Conservation (phyloP, 2,329 filamentous ascomycete species). For the Hymenoscyphus occultus region DNA sequence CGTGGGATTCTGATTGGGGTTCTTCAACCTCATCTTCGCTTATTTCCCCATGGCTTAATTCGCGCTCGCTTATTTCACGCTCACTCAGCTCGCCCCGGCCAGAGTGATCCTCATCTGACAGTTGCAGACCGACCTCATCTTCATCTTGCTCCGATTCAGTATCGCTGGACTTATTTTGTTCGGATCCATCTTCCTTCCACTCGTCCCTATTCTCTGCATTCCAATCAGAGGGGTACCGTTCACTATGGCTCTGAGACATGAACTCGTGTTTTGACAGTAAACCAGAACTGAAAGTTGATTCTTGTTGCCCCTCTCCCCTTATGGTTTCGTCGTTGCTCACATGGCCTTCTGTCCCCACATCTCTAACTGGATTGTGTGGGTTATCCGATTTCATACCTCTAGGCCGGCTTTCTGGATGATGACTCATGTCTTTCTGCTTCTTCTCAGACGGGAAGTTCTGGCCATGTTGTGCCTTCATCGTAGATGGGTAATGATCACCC, state of each 20-base stretch:
- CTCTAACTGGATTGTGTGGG: neutral
- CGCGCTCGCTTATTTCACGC: neutral
- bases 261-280: neutral
- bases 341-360: neutral
- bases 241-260: neutral
- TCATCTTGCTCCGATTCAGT: too few relatives aligned
- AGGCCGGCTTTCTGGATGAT: neutral
- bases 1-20: neutral
- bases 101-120: neutral
- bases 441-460: neutral
- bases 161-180: neutral
- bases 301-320: neutral
- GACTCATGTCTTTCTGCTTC: neutral
- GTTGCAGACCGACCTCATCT: neutral
- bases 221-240: neutral
- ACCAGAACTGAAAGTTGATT: neutral
- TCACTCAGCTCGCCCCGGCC: neutral
- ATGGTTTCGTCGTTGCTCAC: neutral
- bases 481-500: neutral
- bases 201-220: neutral
- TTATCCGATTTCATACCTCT: neutral
- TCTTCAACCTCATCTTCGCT: neutral
- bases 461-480: too few relatives aligned
- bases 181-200: neutral
- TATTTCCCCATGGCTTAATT: neutral